These are phyloP conservation scores for Camellia japonica DNA, from an alignment of 148 eudicot genomes.

Conservation along the genomic window DNA sequence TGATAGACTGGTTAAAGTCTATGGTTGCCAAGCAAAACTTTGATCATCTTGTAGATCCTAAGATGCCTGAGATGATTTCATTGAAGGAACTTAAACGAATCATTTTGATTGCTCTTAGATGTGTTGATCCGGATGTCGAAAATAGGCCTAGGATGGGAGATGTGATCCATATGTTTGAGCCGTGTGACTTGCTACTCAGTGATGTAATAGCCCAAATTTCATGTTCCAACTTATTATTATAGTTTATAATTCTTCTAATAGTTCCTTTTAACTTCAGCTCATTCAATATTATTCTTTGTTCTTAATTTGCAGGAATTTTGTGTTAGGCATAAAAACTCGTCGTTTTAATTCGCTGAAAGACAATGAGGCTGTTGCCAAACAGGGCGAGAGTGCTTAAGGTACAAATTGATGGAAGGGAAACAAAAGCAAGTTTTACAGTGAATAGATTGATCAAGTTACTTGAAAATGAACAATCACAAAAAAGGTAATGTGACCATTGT, in stretches of 20 bases:
- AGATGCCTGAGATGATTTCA: too few species aligned
- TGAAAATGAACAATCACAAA: too few species aligned
- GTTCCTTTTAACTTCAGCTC: not conserved
- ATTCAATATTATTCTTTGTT: not conserved
- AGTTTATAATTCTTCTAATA: not conserved
- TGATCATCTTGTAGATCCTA: conserved; percentile 24
- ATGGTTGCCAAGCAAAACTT: not conserved
- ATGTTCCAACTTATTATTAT: too few species aligned
- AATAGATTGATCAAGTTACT: too few species aligned
- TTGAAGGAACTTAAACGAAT: too few species aligned
- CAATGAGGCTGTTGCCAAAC: not conserved
- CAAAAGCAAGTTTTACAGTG: not conserved
- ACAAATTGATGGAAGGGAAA: not conserved
- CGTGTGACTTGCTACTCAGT: too few species aligned
- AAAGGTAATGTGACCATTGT: too few species aligned
- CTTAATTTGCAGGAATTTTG: not conserved
- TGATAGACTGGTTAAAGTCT: conserved; percentile 20
- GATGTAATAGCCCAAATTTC: too few species aligned
- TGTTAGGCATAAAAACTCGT: not conserved
- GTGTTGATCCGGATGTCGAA: too few species aligned
- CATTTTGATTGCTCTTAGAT: too few species aligned
- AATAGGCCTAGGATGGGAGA: too few species aligned
- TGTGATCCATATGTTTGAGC: too few species aligned
- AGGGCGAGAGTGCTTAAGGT: not conserved
- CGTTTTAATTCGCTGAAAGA: not conserved